Conservation (phyloP, 805 yeast species). For the Danielia reshetovae region DNA sequence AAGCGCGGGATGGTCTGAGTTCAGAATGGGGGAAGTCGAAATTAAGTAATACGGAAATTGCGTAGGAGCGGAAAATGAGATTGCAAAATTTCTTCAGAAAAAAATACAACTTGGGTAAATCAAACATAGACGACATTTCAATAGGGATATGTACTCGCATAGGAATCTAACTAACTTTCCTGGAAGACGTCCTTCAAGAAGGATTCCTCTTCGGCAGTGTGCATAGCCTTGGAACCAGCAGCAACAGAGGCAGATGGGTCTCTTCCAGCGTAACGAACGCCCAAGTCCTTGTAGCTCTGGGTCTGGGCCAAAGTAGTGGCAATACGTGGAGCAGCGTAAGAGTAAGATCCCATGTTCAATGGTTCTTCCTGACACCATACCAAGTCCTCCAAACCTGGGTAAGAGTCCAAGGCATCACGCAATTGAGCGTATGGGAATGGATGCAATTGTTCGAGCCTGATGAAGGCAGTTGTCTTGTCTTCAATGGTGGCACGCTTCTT, state of each 20-base stretch:
- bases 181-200: conserved; percentile 64
- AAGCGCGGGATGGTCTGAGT: too few species aligned
- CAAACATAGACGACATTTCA: not conserved
- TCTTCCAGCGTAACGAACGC: conserved; percentile 90
- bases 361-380: conserved; percentile 99
- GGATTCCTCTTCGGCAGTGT: conserved; percentile 80
- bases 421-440: conserved; percentile 98
- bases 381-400: conserved; percentile 80
- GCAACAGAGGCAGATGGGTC: conserved; percentile 98
- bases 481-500: conserved; percentile 79
- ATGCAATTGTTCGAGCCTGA: conserved; percentile 90
- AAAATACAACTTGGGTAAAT: too few species aligned
- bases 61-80: too few species aligned
- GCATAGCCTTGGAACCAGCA: conserved; percentile 91
- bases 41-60: too few species aligned
- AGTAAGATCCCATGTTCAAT: conserved; percentile 91
- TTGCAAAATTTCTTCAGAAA: too few species aligned
- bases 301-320: conserved; percentile 74
- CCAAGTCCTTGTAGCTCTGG: conserved; percentile 53
- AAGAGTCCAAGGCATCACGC: conserved; percentile 74
- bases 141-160: not conserved
- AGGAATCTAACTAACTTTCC: conserved; percentile 8
- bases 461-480: conserved; percentile 80
- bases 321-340: conserved; percentile 79
- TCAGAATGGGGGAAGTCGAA: too few species aligned